These are phyloP conservation scores for Psilocybe subaeruginosa DNA, from an alignment of 768 basidiomycete species.

Conservation along the genomic window DNA sequence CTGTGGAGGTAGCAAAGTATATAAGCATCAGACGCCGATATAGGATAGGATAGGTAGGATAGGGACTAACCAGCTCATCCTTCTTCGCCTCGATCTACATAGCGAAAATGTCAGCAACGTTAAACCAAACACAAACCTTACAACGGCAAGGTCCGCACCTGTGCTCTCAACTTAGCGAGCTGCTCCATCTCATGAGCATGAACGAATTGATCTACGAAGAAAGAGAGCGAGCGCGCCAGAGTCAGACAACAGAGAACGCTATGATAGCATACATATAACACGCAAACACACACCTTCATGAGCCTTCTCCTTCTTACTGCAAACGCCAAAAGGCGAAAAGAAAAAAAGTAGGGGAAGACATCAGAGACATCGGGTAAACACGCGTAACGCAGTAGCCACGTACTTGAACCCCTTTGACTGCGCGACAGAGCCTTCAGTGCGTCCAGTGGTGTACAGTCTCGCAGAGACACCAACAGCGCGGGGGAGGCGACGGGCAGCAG, in stretches of 20 bases:
- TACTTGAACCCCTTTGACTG: slow-evolving; percentile 67
- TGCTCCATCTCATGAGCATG: slow-evolving; percentile 60
- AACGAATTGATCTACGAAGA: slow-evolving; percentile 59
- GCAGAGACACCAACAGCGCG: slow-evolving; percentile 36
- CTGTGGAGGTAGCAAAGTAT: neutral
- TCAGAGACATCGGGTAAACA: slow-evolving; percentile 26
- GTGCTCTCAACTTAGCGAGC: slow-evolving; percentile 57
- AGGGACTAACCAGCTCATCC: slow-evolving; percentile 33
- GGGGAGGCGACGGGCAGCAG: slow-evolving; percentile 46
- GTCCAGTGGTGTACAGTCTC: slow-evolving; percentile 41
- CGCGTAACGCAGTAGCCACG: slow-evolving; percentile 18
- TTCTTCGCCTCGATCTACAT: slow-evolving; percentile 37
- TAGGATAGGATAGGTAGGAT: neutral
- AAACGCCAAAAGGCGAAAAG: slow-evolving; percentile 1
- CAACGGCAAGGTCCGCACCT: slow-evolving; percentile 41
- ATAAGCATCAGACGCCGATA: too few relatives aligned
- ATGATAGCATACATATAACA: too few relatives aligned
- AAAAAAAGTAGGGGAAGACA: neutral
- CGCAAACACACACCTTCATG: slow-evolving; percentile 44
- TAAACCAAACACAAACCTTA: too few relatives aligned
- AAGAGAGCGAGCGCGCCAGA: neutral
- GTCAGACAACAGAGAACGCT: neutral
- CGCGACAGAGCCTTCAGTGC: slow-evolving; percentile 60
- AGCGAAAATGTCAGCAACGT: neutral
- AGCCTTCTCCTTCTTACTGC: slow-evolving; percentile 74